These are phyloP conservation scores for Tilletia indica DNA, from an alignment of 1,284 basidiomycete genomes.

Conservation along the genomic window DNA sequence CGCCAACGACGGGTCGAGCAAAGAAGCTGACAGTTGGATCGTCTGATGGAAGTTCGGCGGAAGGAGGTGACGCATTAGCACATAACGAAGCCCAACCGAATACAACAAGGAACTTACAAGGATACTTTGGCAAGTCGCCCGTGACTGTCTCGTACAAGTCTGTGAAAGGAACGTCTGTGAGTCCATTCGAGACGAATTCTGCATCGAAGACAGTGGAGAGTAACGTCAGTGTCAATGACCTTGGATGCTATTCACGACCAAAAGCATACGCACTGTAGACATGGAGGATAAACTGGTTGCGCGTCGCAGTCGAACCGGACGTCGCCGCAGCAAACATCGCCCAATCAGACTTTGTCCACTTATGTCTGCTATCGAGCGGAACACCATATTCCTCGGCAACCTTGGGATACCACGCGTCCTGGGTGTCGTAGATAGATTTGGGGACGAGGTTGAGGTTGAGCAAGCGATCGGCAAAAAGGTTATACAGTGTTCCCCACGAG, in stretches of 20 bases:
- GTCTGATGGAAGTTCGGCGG: neutral
- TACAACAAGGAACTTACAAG: conserved; percentile 6
- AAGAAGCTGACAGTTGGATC: conserved; percentile 54
- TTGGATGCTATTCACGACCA: too few species aligned
- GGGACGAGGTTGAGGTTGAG: conserved; percentile 53
- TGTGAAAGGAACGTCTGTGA: conserved; percentile 54
- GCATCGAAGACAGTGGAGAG: neutral
- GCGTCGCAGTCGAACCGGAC: conserved; percentile 33
- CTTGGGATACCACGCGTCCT: conserved; percentile 48
- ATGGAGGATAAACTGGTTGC: conserved; percentile 50
- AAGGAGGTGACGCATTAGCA: neutral
- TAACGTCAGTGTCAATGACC: neutral
- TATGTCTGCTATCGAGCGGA: conserved; percentile 54
- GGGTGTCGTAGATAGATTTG: conserved; percentile 49
- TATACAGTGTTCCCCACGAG: conserved; percentile 55
- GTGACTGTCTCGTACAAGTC: conserved; percentile 51
- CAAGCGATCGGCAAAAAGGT: conserved; percentile 51
- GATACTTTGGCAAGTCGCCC: conserved; percentile 36
- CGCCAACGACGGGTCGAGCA: conserved; percentile 54
- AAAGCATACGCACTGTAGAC: conserved; percentile 30
- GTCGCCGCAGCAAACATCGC: conserved; percentile 53
- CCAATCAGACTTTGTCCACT: conserved; percentile 56
- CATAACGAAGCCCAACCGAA: too few species aligned
- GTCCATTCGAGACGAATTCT: conserved; percentile 43
- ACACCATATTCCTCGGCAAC: conserved; percentile 50